Evolutionary conservation across 768 basidiomycete genomes (phyloP), one percentile per base, ranked within the genome.

Genomic region (Boletus rubescentipes): DNA sequence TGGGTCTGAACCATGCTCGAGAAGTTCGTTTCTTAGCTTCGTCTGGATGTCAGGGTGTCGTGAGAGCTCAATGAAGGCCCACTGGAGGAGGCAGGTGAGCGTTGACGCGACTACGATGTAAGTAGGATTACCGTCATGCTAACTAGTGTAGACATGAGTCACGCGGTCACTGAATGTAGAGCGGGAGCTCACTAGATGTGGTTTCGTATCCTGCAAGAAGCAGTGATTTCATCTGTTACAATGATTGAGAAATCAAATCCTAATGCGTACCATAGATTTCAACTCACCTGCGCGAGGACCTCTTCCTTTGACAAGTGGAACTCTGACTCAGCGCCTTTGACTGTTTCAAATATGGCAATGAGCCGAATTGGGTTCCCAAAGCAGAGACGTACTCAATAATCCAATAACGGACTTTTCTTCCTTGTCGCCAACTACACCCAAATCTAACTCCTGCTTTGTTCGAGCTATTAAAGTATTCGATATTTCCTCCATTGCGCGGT

Each of bases 41-140:
- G 70, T 61, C 62, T 86, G 84, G 4, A 72, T 68, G 15, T 79
- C 73, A 0, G 69, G 74, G 45, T 79, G 62, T 26, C 70, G 73
- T 2, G 73, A 74, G 2, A 85, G 75, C 57, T 85, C 83, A 15
- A 85, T 77, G 0, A 86, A 71, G 3, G 81, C 79, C 82, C 84
- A 85, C 79, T 80, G 32, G 2, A 35, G 1, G 34, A 18, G 3
- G 3, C 4, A 18, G 12, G 15, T 53, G 18, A 55, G 51, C 5
- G 2, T 11, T 2, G 9, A 37, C 8, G 12, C 4, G 14, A 21
- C 1, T 3, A 30, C 15, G 2, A 2, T 16, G 9, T 9, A n/a
- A 18, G 36, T 34, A 29, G 5, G 2, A 20, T 51, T 49, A 65
- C 64, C 47, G 63, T 67, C 46, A 67, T 29, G 35, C 51, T 59